Conservation (phyloP, 345 rosid species). For the Citrus australasica region DNA sequence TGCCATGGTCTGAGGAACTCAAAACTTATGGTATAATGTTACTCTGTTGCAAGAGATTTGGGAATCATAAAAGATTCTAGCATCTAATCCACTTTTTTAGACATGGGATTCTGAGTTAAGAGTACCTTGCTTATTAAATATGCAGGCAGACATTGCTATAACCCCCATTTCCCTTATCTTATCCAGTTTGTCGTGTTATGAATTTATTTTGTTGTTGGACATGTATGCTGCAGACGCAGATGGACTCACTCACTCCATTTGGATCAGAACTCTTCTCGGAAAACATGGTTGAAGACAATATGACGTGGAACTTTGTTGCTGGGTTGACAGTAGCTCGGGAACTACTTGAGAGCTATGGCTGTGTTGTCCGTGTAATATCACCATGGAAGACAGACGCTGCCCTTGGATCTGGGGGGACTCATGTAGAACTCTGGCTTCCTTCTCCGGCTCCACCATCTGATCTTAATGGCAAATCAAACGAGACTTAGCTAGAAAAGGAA, state of each 20-base stretch:
- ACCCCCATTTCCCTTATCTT: background rate
- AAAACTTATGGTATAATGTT: background rate
- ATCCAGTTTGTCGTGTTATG: background rate
- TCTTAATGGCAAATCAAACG: conserved; percentile 14
- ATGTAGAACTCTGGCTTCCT: conserved; percentile 87
- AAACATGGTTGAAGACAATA: conserved; percentile 90
- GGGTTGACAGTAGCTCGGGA: conserved; percentile 89
- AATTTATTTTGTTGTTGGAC: background rate
- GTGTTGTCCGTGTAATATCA: conserved; percentile 79
- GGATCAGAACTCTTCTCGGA: conserved; percentile 67
- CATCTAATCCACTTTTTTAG: background rate
- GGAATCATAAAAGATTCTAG: background rate
- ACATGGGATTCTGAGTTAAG: background rate
- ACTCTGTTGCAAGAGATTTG: too few species aligned
- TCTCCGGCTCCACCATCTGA: conserved; percentile 40
- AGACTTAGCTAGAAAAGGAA: conserved; percentile 14
- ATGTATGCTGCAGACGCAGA: conserved; percentile 68
- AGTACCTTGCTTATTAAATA: background rate
- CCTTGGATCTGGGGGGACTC: conserved; percentile 81
- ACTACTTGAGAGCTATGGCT: conserved; percentile 84
- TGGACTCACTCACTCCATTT: conserved; percentile 79
- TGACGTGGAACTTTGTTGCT: conserved; percentile 97
- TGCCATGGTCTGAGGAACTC: background rate
- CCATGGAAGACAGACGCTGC: conserved; percentile 64
- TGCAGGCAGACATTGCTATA: background rate